Evolutionary conservation across 495 filamentous ascomycete genomes (phyloP), one percentile per base, ranked within the genome.

Genomic region (Amniculicola lignicola): DNA sequence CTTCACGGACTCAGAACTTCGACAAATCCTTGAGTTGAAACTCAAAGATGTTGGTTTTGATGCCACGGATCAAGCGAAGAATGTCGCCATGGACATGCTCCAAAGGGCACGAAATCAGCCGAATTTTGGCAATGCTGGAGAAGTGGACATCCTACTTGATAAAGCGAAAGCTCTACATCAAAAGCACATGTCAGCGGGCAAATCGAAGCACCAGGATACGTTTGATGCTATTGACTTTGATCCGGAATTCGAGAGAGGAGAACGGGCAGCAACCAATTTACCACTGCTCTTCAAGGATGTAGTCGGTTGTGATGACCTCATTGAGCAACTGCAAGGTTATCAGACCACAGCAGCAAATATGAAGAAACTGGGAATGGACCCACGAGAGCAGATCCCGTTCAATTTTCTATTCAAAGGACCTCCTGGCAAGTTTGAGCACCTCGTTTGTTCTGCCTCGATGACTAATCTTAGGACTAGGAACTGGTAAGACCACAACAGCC

Each of bases 401-500:
- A 84, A 79, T 56, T 85, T 84, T 54, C 47, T 86, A 1, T 86
- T 87, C 65, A 73, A 75, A 14, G 84, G 84, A 0, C 82, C 83
- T 19, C 81, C 83, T 51, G 81, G 81, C 82, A 68, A 61, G 71
- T 37, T 5, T 35, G n/a, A 53, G 12, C 11, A 44, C 18, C 35
- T 21, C 15, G 7, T 51, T 47, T 10, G 4, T 40, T 40, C 37
- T 6, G 11, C 6, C 7, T 10, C 9, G 37, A 10, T 28, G 31
- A 45, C 12, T n/a, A 4, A n/a, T n/a, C n/a, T 19, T 39, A 5
- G 15, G 9, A 16, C 7, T 5, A 82, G 82, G 87, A 1, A 89
- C 86, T 2, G 87, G 87, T 11, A 91, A 91, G 60, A 89, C 87
- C 0, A 82, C 76, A 0, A 88, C 84, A 0, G 87, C 87, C 0